Conservation (phyloP, 805 yeast species). For the Starmerella sp. region DNA sequence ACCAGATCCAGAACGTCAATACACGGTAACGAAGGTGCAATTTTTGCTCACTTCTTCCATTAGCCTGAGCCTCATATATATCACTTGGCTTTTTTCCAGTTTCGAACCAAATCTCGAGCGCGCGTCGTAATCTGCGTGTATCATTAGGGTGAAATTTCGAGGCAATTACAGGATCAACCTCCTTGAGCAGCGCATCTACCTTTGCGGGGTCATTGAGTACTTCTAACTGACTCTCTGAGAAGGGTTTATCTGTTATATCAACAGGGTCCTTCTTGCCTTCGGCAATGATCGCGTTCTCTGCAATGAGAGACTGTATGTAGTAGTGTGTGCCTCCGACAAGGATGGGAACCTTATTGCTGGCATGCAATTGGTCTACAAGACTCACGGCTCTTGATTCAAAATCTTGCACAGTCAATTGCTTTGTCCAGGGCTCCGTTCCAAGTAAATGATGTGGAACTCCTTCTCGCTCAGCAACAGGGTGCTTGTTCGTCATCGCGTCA, state of each 20-base stretch:
- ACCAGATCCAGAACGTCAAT: constrained; percentile 72
- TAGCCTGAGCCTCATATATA: constrained; percentile 54
- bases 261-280: not conserved
- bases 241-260: not conserved
- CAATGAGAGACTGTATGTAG: constrained; percentile 67
- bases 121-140: constrained; percentile 61
- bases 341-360: constrained; percentile 65
- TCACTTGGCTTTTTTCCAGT: constrained; percentile 63
- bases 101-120: constrained; percentile 62
- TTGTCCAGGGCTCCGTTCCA: constrained; percentile 69
- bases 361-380: constrained; percentile 50
- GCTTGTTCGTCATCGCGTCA: constrained; percentile 81
- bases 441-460: constrained; percentile 78
- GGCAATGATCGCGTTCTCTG: constrained; percentile 53
- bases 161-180: constrained; percentile 61
- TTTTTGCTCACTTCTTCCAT: constrained; percentile 33
- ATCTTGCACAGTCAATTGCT: constrained; percentile 57
- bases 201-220: constrained; percentile 15
- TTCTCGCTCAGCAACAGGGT: constrained; percentile 64
- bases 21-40: constrained; percentile 24
- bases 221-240: constrained; percentile 4
- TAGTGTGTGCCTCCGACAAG: constrained; percentile 95
- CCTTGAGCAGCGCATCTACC: constrained; percentile 38
- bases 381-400: constrained; percentile 60
- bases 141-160: constrained; percentile 88